Base-by-base conservation (phyloP, 2,329 filamentous ascomycete genomes). In the Tolypocladium inflatum region DNA sequence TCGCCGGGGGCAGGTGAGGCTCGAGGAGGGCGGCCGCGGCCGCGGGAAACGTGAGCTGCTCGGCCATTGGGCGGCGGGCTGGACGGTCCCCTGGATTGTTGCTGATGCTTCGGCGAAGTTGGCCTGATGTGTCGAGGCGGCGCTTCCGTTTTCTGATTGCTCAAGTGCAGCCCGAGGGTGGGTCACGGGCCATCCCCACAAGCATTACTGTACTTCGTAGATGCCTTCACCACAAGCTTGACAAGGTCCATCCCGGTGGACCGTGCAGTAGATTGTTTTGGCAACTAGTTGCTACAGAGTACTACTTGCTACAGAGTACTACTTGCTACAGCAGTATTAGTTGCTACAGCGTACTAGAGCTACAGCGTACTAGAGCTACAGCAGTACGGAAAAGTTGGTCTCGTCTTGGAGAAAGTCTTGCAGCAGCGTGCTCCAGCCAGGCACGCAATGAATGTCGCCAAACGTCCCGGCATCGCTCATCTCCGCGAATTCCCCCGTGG, bases 31-130 rank as follows among this genome's bases (percentile, higher is more conserved):
- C 64, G 10, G 68, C 70, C 9, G 69, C 67, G 35, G 68, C 59
- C 1, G 67, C 54, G 19, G 71, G 60, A 57, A 76, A 74, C 7
- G 56, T 67, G 56, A 76, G 70, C 19, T 65, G 35, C 45, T 73
- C 70, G 4, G 70, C 56, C 73, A 75, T 75, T 48, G 30, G 26
- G n/a, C n/a, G n/a, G n/a, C n/a, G n/a, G n/a, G n/a, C n/a, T n/a
- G n/a, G n/a, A n/a, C n/a, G n/a, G n/a, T n/a, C n/a, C n/a, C n/a
- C 30, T 1, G 13, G 30, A n/a, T 4, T 11, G 45, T n/a, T 10
- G 45, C 17, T 17, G 45, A 33, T 11, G 45, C 11, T 7, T 26
- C 26, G 8, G 26, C 5, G 8, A n/a, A 11, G 45, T 19, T 26
- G 43, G 43, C 37, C 6, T 0, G 37, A 8, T 37, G 35, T 33